phyloP scores from a whole-genome alignment of 805 yeast genomes.

The Hyphopichia homilentoma region DNA sequence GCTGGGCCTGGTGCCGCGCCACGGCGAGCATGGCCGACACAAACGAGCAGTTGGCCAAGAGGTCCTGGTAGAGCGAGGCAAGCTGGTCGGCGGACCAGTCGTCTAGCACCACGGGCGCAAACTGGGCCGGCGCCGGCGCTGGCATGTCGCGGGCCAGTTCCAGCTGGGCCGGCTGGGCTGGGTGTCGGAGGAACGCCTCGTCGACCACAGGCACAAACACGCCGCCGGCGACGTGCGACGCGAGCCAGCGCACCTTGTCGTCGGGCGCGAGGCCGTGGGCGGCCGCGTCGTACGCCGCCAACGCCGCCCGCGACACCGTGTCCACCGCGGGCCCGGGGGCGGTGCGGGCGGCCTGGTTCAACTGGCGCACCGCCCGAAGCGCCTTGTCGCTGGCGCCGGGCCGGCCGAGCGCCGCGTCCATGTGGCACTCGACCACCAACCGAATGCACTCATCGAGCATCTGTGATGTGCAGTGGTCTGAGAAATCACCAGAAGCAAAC shows the following conservation, averaged over 20 bases:
- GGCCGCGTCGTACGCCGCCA: constrained; percentile 18
- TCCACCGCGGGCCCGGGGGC: no score
- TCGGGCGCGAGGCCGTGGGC: constrained; percentile 4
- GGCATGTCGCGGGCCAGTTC: constrained; percentile 11
- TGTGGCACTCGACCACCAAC: no score
- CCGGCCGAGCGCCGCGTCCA: no score
- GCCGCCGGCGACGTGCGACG: constrained; percentile 14
- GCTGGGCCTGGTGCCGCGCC: constrained; percentile 15
- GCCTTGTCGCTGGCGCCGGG: no score
- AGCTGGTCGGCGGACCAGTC: constrained; percentile 43
- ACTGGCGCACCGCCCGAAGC: no score
- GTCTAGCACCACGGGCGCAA: constrained; percentile 13
- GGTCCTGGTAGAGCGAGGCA: constrained; percentile 42
- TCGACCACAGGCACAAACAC: constrained; percentile 14
- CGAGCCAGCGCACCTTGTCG: constrained; percentile 24
- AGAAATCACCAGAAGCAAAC: no score
- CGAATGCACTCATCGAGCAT: no score
- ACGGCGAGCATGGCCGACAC: constrained; percentile 64
- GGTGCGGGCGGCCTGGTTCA: no score
- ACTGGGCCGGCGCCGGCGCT: constrained; percentile 3
- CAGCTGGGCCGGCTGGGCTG: neutral
- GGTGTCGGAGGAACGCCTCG: neutral
- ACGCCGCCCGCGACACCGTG: constrained; percentile 17
- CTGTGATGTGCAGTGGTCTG: no score
- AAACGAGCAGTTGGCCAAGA: constrained; percentile 68